A percentile compares a stretch with the other conserved stretches of the same genome.
These are phyloP conservation scores for Monilinia vaccinii-corymbosi DNA, from an alignment of 2,329 filamentous ascomycete species.

Conservation along the genomic window DNA sequence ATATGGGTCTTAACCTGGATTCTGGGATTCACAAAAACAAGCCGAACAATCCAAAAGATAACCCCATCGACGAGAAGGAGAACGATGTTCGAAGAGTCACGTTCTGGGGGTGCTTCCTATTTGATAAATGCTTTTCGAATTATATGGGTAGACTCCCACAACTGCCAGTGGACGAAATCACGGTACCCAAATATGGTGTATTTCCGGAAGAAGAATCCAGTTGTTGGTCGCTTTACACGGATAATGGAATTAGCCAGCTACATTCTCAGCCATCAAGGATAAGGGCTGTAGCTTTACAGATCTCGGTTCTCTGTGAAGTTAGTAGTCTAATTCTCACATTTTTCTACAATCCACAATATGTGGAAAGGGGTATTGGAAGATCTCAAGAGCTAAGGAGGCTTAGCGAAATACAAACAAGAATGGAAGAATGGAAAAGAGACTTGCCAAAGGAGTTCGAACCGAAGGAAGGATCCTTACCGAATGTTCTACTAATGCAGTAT, in stretches of 20 bases:
- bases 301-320: constrained; percentile 81
- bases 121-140: constrained; percentile 98
- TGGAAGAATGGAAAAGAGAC: constrained; percentile 82
- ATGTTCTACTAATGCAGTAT: constrained; percentile 75
- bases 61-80: constrained; percentile 63
- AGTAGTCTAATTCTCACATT: constrained; percentile 81
- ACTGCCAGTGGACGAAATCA: constrained; percentile 69
- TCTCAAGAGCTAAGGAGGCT: constrained; percentile 83
- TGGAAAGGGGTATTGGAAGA: constrained; percentile 59
- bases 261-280: constrained; percentile 74
- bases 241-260: constrained; percentile 65
- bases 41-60: constrained; percentile 26
- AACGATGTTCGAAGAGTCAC: constrained; percentile 84
- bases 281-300: constrained; percentile 70
- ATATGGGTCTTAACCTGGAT: constrained; percentile 85
- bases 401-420: constrained; percentile 78
- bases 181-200: constrained; percentile 80
- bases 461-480: constrained; percentile 80
- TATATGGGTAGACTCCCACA: constrained; percentile 89
- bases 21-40: constrained; percentile 54
- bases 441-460: constrained; percentile 81
- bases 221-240: constrained; percentile 81
- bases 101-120: constrained; percentile 97
- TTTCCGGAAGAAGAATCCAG: constrained; percentile 83
- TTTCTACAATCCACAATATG: constrained; percentile 78